Conservation (phyloP, 176 grass and related monocot species). For the barley (Hordeum vulgare) region MorexV3_pseudomolecules_assembly NC_058520.1:569574494-569574993, state of each 20-base stretch:
- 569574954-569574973: too few relatives aligned
- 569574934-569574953: too few relatives aligned
- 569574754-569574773: not conserved
- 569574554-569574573: not conserved
- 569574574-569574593: not conserved
- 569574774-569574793: not conserved
- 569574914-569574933: too few relatives aligned
- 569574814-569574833: not conserved
- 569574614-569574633: not conserved
- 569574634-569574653: not conserved
- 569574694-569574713: not conserved
- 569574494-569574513: not conserved
- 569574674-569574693: not conserved
- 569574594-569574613: not conserved
- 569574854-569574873: not conserved
- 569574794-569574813: not conserved
- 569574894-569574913: too few relatives aligned
- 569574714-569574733: not conserved
- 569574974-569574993: too few relatives aligned
- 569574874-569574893: too few relatives aligned
- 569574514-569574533: not conserved
- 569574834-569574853: not conserved
- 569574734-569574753: not conserved
- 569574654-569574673: not conserved
- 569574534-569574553: not conserved